Base-by-base conservation (phyloP, 257 asterid genomes). In the Catharanthus roseus region DNA sequence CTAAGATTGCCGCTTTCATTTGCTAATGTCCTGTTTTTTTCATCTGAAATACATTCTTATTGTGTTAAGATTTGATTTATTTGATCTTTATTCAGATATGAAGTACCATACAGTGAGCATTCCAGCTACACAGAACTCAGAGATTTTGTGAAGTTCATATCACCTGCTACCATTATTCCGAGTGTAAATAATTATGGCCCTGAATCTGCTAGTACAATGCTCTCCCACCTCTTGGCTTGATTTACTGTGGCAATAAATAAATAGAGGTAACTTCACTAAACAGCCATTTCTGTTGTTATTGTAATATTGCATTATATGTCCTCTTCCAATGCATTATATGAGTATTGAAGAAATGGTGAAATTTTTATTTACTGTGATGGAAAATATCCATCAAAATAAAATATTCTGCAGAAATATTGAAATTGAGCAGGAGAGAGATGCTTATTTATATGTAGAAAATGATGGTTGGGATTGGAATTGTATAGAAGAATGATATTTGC, bases 21-120 rank as follows among this genome's bases (percentile, higher is more conserved):
- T n/a, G n/a, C n/a, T n/a, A n/a, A n/a, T n/a, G n/a, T n/a, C n/a
- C n/a, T n/a, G n/a, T n/a, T n/a, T n/a, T n/a, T n/a, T n/a, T n/a
- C n/a, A n/a, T n/a, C n/a, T n/a, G n/a, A n/a, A n/a, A n/a, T n/a
- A n/a, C n/a, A n/a, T n/a, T 18, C 26, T 19, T 16, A 6, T 21
- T 24, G 31, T 1, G 15, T 50, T 34, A 3, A 41, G 3, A 38
- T 38, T 53, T 70, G 33, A 53, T 19, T 1, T 47, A 1, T 36
- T 15, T 36, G 13, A 36, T 57, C 65, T 42, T 61, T 15, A n/a
- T 78, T 73, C 85, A 93, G 97, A 96, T 91, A 95, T 65, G 97
- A 95, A 79, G 99, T 91, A 36, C 97, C 99, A 21, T 91, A 95
- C 86, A 91, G 97, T 21, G 97, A 91, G 77, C 99, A 93, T 69